phyloP scores from a whole-genome alignment of 768 basidiomycete species.

The Suillus lakei region DNA sequence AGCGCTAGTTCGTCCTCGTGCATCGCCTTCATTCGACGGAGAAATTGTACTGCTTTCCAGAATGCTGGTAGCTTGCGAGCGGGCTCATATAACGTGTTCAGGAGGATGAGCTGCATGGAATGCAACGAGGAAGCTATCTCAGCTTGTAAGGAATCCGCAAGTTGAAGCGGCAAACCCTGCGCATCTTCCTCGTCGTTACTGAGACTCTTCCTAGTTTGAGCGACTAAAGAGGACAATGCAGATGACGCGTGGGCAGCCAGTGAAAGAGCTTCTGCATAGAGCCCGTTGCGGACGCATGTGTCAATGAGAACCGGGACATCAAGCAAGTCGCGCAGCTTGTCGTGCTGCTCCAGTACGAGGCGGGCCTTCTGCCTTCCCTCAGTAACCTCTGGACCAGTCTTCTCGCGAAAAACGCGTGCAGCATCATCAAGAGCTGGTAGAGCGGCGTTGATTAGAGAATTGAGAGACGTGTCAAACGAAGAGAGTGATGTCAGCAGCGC shows the following conservation, averaged over 20 bases:
- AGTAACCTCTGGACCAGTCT: slow-evolving; percentile 72
- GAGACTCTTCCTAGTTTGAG: slow-evolving; percentile 41
- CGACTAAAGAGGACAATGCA: slow-evolving; percentile 45
- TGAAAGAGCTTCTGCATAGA: slow-evolving; percentile 91
- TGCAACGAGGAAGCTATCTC: slow-evolving; percentile 70
- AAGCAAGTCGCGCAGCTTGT: slow-evolving; percentile 89
- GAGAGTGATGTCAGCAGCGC: slow-evolving; percentile 74
- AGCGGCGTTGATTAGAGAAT: slow-evolving; percentile 62
- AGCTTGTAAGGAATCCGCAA: slow-evolving; percentile 56
- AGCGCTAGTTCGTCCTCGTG: slow-evolving; percentile 82
- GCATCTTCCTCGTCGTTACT: neutral
- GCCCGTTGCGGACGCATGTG: slow-evolving; percentile 90
- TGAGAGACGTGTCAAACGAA: slow-evolving; percentile 76
- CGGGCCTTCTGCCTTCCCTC: slow-evolving; percentile 75
- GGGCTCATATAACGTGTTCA: slow-evolving; percentile 80
- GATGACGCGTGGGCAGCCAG: slow-evolving; percentile 73
- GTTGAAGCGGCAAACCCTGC: slow-evolving; percentile 22
- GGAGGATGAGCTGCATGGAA: slow-evolving; percentile 76
- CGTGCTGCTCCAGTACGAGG: slow-evolving; percentile 91
- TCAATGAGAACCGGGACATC: slow-evolving; percentile 91
- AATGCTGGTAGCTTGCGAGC: slow-evolving; percentile 84
- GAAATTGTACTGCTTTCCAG: slow-evolving; percentile 88
- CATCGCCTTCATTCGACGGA: slow-evolving; percentile 78
- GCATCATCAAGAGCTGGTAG: slow-evolving; percentile 80
- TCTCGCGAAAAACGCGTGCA: slow-evolving; percentile 70